Conservation (phyloP, 495 filamentous ascomycete species). For the Aspergillus campestris region DNA sequence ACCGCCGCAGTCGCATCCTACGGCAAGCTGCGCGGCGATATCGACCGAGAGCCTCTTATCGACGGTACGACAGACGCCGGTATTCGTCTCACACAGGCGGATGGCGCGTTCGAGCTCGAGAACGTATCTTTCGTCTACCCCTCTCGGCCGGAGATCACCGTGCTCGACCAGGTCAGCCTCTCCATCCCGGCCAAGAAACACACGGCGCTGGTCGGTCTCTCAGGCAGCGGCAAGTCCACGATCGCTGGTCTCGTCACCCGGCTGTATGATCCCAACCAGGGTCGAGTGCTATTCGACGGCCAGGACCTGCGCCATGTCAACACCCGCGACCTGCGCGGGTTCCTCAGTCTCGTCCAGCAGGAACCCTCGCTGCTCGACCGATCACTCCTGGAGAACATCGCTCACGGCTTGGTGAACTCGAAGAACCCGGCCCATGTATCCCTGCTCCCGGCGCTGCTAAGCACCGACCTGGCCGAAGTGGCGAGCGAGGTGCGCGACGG, state of each 20-base stretch:
- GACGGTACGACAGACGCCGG: conserved; percentile 33
- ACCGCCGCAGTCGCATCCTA: conserved; percentile 46
- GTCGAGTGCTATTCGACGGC: conserved; percentile 45
- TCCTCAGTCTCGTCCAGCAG: conserved; percentile 58
- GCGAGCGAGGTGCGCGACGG: conserved; percentile 27
- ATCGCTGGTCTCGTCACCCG: conserved; percentile 48
- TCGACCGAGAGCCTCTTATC: conserved; percentile 43
- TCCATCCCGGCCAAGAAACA: conserved; percentile 47
- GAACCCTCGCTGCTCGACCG: conserved; percentile 56
- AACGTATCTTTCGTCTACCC: conserved; percentile 57
- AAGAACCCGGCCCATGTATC: conserved; percentile 35
- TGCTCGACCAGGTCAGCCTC: conserved; percentile 43
- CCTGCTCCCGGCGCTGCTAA: conserved; percentile 24
- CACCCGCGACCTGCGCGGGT: conserved; percentile 45
- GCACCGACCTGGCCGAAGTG: conserved; percentile 22
- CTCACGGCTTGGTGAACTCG: conserved; percentile 54
- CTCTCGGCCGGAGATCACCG: conserved; percentile 48
- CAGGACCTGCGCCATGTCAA: conserved; percentile 48
- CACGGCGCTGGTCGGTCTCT: conserved; percentile 60
- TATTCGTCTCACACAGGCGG: conserved; percentile 24
- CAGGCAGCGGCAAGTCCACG: conserved; percentile 67
- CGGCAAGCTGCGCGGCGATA: conserved; percentile 40
- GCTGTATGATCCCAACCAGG: conserved; percentile 38
- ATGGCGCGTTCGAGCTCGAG: conserved; percentile 41
- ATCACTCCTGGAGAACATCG: conserved; percentile 63